Percentiles rank a stretch among this genome's conserved stretches.
These are phyloP conservation scores for Pichia deserticola DNA, from an alignment of 805 yeast genomes.

Conservation along the genomic window DNA sequence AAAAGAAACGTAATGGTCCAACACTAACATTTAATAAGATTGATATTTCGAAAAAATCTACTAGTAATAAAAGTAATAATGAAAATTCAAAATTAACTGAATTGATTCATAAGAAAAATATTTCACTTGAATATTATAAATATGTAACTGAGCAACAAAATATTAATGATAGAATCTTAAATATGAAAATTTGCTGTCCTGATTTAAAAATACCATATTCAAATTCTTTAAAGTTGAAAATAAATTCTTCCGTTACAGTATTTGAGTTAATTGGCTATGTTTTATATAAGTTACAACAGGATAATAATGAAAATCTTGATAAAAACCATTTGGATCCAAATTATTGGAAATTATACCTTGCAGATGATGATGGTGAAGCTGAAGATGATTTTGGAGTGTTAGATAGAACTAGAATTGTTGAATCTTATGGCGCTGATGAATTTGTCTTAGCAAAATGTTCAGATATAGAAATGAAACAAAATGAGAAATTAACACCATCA, in stretches of 20 bases:
- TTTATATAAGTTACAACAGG: constrained; percentile 28
- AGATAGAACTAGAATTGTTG: constrained; percentile 56
- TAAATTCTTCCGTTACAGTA: constrained; percentile 35
- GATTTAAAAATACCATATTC: constrained; percentile 8
- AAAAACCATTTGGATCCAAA: constrained; percentile 44
- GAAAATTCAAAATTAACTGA: constrained; percentile 29
- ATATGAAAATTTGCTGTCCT: constrained; percentile 17
- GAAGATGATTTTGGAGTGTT: constrained; percentile 90
- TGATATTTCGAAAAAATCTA: neutral
- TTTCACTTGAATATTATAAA: constrained; percentile 36
- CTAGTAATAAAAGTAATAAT: neutral
- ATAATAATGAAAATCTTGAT: constrained; percentile 3
- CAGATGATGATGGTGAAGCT: constrained; percentile 90
- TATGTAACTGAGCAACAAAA: constrained; percentile 18
- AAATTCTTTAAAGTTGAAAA: constrained; percentile 17
- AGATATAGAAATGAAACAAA: constrained; percentile 38
- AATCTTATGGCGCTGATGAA: constrained; percentile 74
- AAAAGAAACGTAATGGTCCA: neutral
- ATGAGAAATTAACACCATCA: constrained; percentile 49
- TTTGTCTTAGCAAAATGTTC: constrained; percentile 64
- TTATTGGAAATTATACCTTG: constrained; percentile 68
- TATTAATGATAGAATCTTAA: constrained; percentile 5
- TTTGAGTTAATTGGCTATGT: constrained; percentile 51
- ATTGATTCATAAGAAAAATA: constrained; percentile 35
- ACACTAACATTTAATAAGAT: neutral